These are phyloP conservation scores for Vaccinium myrtillus DNA, from an alignment of 148 eudicot species.

Conservation along the genomic window DNA sequence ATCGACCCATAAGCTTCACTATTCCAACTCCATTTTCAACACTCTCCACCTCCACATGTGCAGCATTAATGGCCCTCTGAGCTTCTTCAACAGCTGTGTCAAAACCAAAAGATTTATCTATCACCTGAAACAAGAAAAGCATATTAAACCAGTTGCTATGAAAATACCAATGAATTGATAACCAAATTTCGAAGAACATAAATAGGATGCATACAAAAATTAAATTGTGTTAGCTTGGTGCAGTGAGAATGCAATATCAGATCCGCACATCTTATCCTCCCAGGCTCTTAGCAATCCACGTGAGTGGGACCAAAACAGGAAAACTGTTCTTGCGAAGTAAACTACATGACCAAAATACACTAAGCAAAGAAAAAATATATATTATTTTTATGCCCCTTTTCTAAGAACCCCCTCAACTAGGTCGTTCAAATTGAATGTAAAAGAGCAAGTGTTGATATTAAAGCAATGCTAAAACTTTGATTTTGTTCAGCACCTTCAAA, in stretches of 20 bases:
- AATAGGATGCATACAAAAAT: not conserved
- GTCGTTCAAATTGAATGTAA: not conserved
- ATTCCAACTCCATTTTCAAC: constrained; percentile 61
- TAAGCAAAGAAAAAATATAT: not conserved
- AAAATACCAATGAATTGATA: not conserved
- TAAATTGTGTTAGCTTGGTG: not conserved
- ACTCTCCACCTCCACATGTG: constrained; percentile 67
- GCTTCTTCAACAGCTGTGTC: constrained; percentile 73
- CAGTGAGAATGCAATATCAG: not conserved
- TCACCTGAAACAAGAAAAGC: constrained; percentile 33
- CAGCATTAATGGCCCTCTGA: constrained; percentile 68
- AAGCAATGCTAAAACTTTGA: not conserved
- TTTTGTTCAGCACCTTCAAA: not conserved
- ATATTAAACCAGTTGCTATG: not conserved
- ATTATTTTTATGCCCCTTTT: not conserved
- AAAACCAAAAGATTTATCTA: constrained; percentile 67
- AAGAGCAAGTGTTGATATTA: not conserved
- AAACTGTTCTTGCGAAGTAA: not conserved
- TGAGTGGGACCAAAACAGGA: not conserved
- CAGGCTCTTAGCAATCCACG: not conserved
- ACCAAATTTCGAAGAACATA: not conserved
- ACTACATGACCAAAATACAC: not conserved
- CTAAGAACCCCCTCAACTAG: not conserved
- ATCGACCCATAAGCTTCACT: constrained; percentile 63
- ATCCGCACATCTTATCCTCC: not conserved